These are phyloP conservation scores for Debaryomyces psychrophilus DNA, from an alignment of 1,139 yeast genomes.

Conservation along the genomic window DNA sequence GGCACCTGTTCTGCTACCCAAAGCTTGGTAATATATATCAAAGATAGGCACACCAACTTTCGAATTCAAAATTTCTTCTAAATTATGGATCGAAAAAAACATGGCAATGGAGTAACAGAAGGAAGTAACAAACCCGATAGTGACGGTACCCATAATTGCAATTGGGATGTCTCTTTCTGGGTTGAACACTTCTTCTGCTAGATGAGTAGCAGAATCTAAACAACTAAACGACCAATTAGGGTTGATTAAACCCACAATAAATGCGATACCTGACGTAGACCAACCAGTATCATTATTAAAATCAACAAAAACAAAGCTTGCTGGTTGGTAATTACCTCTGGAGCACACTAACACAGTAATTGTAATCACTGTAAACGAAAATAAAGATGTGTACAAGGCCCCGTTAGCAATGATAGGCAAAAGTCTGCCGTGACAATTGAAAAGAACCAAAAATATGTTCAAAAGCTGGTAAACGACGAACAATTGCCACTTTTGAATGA, in stretches of 20 bases:
- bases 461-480: conserved; percentile 51
- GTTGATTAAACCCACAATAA: conserved; percentile 46
- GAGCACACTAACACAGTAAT: conserved; percentile 42
- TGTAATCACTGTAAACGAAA: conserved; percentile 40
- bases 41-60: conserved; percentile 45
- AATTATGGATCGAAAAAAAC: conserved; percentile 43
- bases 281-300: conserved; percentile 46
- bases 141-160: conserved; percentile 46
- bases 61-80: conserved; percentile 31
- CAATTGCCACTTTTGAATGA: conserved; percentile 52
- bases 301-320: conserved; percentile 42
- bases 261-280: conserved; percentile 45
- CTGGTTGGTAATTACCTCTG: conserved; percentile 38
- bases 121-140: conserved; percentile 45
- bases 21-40: conserved; percentile 45
- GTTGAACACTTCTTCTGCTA: conserved; percentile 41
- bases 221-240: conserved; percentile 51
- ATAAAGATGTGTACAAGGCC: conserved; percentile 40
- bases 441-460: conserved; percentile 35
- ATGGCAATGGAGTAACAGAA: conserved; percentile 45
- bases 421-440: conserved; percentile 42
- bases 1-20: conserved; percentile 41
- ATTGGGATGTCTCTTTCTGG: conserved; percentile 46
- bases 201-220: conserved; percentile 47
- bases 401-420: conserved; percentile 41